A percentile compares a stretch with the other conserved stretches of the same genome.
Conservation (phyloP, 2,329 filamentous ascomycete species). For the Aureobasidium musti region DNA sequence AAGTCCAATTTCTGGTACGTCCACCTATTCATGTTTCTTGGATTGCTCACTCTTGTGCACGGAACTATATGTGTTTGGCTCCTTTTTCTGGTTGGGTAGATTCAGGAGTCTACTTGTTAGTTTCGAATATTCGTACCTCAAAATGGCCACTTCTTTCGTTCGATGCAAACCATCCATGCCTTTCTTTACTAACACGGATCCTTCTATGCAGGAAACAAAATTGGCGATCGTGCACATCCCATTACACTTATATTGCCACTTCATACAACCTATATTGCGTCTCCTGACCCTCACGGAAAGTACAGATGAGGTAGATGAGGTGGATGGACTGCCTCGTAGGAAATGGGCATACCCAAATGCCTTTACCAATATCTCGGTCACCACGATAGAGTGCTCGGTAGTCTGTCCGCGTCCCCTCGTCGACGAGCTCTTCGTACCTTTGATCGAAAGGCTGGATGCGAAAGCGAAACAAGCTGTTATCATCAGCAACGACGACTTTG, state of each 20-base stretch:
- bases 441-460: slow-evolving; percentile 64
- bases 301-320: slow-evolving; percentile 46
- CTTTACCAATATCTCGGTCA: slow-evolving; percentile 93
- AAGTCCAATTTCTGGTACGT: slow-evolving; percentile 54
- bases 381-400: slow-evolving; percentile 87
- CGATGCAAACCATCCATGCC: neutral
- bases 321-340: slow-evolving; percentile 41
- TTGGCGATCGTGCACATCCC: slow-evolving; percentile 91
- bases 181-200: slow-evolving; percentile 20
- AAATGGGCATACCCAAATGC: slow-evolving; percentile 62
- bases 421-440: slow-evolving; percentile 71
- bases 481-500: slow-evolving; percentile 80
- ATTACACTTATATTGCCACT: slow-evolving; percentile 70
- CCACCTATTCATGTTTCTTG: slow-evolving; percentile 36
- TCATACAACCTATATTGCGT: slow-evolving; percentile 84
- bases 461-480: slow-evolving; percentile 55
- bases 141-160: neutral
- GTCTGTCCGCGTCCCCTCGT: slow-evolving; percentile 80
- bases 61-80: neutral
- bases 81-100: slow-evolving; percentile 7
- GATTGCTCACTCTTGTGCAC: slow-evolving; percentile 1
- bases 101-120: slow-evolving; percentile 2
- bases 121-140: neutral
- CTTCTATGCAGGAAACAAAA: slow-evolving; percentile 68
- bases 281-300: slow-evolving; percentile 63